Evolutionary conservation across 75 land plant species (phyloP).

Genomic region (Pinus albicaulis): DNA sequence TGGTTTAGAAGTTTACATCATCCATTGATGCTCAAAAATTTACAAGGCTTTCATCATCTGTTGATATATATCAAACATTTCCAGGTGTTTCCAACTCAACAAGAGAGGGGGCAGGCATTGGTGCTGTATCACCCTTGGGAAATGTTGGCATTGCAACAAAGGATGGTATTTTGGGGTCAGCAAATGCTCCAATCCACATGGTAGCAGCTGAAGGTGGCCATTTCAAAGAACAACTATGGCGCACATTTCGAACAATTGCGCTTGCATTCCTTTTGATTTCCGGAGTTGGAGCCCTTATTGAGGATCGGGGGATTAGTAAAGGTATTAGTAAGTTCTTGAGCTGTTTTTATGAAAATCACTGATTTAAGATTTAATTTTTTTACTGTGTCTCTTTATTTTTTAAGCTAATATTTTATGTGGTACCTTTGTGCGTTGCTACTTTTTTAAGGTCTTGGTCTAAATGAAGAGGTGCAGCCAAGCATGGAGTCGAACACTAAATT

Average conservation of each 20-base stretch:
- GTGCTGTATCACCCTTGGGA: conserved; percentile 48
- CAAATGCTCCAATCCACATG: conserved; percentile 94
- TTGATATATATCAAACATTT: background rate
- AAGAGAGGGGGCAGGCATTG: conserved; percentile 49
- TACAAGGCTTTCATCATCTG: background rate
- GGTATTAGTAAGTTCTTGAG: conserved; percentile 27
- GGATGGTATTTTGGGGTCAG: conserved; percentile 84
- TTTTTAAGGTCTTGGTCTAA: conserved; percentile 76
- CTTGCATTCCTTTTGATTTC: conserved; percentile 86
- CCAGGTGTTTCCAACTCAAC: conserved; percentile 36
- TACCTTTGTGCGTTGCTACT: background rate
- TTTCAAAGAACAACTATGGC: conserved; percentile 95
- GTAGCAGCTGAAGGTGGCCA: conserved; percentile 81
- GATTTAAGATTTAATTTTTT: background rate
- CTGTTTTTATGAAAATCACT: background rate
- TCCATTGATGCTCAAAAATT: background rate
- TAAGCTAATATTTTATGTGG: background rate
- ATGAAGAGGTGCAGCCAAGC: conserved; percentile 97
- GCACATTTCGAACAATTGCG: conserved; percentile 82
- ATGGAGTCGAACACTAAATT: conserved; percentile 94
- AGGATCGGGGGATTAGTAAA: conserved; percentile 93
- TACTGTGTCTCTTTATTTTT: background rate
- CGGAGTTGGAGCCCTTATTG: conserved; percentile 93
- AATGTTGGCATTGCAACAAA: conserved; percentile 69
- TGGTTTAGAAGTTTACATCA: no score